Percentiles rank a stretch among this genome's conserved stretches.
Evolutionary conservation across 2,329 filamentous ascomycete species (phyloP).

Genomic region (Penicillium frequentans): DNA sequence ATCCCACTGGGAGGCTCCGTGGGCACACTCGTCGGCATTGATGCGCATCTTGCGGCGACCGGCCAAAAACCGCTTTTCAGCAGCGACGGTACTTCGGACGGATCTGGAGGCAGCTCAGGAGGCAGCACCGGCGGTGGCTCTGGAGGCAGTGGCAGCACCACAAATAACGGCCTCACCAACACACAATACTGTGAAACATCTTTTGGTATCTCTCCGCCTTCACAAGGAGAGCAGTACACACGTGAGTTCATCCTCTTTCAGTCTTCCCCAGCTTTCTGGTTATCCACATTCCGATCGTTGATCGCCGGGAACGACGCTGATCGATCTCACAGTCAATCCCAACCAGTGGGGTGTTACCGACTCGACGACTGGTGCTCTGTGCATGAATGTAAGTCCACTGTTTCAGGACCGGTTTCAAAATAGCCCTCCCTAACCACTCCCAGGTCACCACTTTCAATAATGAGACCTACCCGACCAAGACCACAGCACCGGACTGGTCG

Average conservation of each 20-base stretch:
- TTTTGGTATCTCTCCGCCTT: slow-evolving; percentile 48
- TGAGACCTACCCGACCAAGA: slow-evolving; percentile 49
- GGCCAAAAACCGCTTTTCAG: slow-evolving; percentile 50
- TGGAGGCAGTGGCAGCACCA: slow-evolving; percentile 2
- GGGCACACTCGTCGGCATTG: slow-evolving; percentile 52
- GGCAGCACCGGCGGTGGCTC: slow-evolving; percentile 15
- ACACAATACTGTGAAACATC: slow-evolving; percentile 45
- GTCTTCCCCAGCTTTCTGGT: not conserved
- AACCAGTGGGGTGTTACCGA: slow-evolving; percentile 55
- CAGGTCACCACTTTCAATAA: slow-evolving; percentile 54
- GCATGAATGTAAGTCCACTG: slow-evolving; percentile 52
- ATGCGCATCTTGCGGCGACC: slow-evolving; percentile 44
- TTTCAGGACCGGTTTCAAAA: not conserved
- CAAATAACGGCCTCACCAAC: slow-evolving; percentile 38
- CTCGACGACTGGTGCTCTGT: slow-evolving; percentile 43
- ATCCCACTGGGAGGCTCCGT: slow-evolving; percentile 53
- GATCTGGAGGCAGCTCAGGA: slow-evolving; percentile 15
- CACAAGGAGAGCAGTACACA: slow-evolving; percentile 49
- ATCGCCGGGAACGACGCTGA: not conserved
- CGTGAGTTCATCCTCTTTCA: slow-evolving; percentile 37
- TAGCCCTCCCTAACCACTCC: not conserved
- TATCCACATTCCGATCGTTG: not conserved
- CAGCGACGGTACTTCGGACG: slow-evolving; percentile 22
- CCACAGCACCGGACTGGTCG: slow-evolving; percentile 51
- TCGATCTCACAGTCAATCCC: slow-evolving; percentile 49